Conservation (phyloP, 495 filamentous ascomycete genomes). For the Hyaloscypha bicolor region DNA sequence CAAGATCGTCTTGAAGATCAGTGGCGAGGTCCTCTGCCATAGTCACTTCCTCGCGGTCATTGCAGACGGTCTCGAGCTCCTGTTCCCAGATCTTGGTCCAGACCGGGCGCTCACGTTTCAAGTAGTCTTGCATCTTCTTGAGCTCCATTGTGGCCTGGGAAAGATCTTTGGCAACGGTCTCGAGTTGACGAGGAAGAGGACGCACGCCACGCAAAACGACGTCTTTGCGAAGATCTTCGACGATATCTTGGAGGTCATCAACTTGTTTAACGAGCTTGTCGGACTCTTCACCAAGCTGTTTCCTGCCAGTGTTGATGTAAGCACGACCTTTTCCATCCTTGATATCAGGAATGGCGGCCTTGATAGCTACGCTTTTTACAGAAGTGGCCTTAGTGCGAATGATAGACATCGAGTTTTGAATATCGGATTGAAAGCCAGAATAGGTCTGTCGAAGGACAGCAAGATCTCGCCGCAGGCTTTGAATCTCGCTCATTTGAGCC, state of each 20-base stretch:
- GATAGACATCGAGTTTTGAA: constrained; percentile 81
- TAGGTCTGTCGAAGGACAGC: constrained; percentile 94
- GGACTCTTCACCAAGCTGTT: constrained; percentile 77
- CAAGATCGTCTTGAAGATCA: constrained; percentile 91
- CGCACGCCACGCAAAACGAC: constrained; percentile 92
- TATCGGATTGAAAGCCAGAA: constrained; percentile 83
- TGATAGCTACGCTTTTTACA: constrained; percentile 75
- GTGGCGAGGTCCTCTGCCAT: constrained; percentile 92
- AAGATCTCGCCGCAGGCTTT: constrained; percentile 83
- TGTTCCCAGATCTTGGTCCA: constrained; percentile 99
- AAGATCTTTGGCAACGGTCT: constrained; percentile 85
- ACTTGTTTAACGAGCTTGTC: constrained; percentile 87
- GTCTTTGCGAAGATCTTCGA: constrained; percentile 97
- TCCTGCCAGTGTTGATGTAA: constrained; percentile 85
- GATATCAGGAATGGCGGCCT: constrained; percentile 62
- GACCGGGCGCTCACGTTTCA: constrained; percentile 87
- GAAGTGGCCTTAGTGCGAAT: constrained; percentile 77
- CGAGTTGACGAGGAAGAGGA: constrained; percentile 88
- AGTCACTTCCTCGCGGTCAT: constrained; percentile 89
- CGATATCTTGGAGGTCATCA: constrained; percentile 92
- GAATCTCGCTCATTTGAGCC: constrained; percentile 72
- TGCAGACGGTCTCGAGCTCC: constrained; percentile 90
- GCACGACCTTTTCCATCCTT: constrained; percentile 74
- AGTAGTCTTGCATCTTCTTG: constrained; percentile 92
- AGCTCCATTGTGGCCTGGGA: constrained; percentile 78